Evolutionary conservation across 2,329 filamentous ascomycete genomes (phyloP).

Genomic region (Venturia oleaginea): DNA sequence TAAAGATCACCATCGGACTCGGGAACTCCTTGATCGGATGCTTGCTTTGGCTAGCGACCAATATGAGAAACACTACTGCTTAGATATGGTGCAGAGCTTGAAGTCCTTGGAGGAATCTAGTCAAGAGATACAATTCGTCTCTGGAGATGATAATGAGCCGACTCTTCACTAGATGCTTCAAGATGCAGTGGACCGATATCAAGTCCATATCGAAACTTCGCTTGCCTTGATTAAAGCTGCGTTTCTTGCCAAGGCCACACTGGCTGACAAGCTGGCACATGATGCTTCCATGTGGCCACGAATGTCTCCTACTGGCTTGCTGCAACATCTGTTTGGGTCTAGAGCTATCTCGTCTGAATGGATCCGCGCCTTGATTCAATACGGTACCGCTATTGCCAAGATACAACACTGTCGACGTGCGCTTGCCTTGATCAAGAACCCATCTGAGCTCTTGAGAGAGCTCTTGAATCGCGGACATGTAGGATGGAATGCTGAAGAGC

Average conservation of each 20-base stretch:
- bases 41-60: neutral
- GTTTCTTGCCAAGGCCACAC: neutral
- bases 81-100: neutral
- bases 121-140: neutral
- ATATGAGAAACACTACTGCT: neutral
- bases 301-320: constrained; percentile 31
- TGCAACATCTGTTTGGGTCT: constrained; percentile 34
- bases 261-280: neutral
- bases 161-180: neutral
- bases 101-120: neutral
- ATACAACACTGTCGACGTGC: neutral
- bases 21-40: neutral
- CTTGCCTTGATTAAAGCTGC: neutral
- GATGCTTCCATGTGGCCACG: constrained; percentile 36
- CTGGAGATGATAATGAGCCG: neutral
- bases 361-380: neutral
- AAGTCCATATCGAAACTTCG: neutral
- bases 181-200: neutral
- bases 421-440: constrained; percentile 18
- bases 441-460: constrained; percentile 29
- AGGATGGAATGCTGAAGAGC: constrained; percentile 42
- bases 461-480: constrained; percentile 37
- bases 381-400: neutral
- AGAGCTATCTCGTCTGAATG: neutral
- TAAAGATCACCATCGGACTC: neutral